These are phyloP conservation scores for Malania oleifera DNA, from an alignment of 164 flowering plant species.

Conservation along the genomic window DNA sequence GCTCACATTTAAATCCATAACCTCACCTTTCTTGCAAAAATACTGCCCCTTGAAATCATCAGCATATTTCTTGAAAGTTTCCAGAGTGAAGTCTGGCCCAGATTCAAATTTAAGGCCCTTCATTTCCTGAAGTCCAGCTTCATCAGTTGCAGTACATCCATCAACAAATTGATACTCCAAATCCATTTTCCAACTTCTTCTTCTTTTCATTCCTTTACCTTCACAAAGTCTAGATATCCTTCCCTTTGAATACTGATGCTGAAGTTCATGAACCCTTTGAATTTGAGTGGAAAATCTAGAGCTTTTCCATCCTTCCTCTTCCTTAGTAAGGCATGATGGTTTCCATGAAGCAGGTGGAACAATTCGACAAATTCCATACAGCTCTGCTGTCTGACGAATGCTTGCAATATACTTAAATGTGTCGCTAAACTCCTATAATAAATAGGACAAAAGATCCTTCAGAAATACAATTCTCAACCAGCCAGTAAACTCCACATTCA, in stretches of 20 bases:
- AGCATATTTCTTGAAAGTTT: conserved; percentile 41
- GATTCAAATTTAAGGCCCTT: conserved; percentile 16
- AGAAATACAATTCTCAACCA: neutral
- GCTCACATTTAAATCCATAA: conserved; percentile 1
- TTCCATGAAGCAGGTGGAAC: conserved; percentile 66
- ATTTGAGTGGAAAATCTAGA: conserved; percentile 30
- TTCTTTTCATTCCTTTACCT: conserved; percentile 20
- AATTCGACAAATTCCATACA: conserved; percentile 62
- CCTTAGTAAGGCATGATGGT: conserved; percentile 38
- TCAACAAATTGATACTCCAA: conserved; percentile 14
- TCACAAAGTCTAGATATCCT: conserved; percentile 8
- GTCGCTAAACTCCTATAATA: conserved; percentile 57
- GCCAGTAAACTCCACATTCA: neutral
- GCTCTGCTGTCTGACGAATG: conserved; percentile 41
- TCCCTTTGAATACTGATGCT: conserved; percentile 12
- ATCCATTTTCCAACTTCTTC: conserved; percentile 13
- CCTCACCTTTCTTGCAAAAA: conserved; percentile 22
- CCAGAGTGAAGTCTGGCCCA: conserved; percentile 40
- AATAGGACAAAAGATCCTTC: conserved; percentile 3
- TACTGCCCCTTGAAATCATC: conserved; percentile 42
- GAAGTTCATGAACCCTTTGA: conserved; percentile 42
- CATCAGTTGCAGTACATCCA: conserved; percentile 12
- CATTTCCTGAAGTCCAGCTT: conserved; percentile 5
- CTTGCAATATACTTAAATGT: conserved; percentile 39
- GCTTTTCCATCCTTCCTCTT: conserved; percentile 27